Percentiles rank a stretch among this genome's conserved stretches.
phyloP scores from a whole-genome alignment of 192 early-diverging fungal genomes.

The Gamsiella multidivaricata region DNA sequence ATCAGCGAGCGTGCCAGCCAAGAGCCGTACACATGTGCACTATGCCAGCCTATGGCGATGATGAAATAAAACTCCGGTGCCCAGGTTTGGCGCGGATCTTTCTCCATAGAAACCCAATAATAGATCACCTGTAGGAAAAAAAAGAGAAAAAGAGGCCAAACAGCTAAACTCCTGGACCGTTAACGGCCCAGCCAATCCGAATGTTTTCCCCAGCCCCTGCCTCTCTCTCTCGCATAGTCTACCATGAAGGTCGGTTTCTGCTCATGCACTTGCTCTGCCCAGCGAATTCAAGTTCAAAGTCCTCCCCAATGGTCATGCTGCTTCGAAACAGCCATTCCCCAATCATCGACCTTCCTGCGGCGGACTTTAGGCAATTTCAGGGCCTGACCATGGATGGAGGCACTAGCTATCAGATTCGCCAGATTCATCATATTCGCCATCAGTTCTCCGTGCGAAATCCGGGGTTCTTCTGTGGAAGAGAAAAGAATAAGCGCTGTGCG shows the following conservation, averaged over 20 bases:
- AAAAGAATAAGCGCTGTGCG: too few relatives aligned
- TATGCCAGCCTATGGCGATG: too few relatives aligned
- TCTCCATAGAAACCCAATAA: too few relatives aligned
- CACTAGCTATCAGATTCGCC: too few relatives aligned
- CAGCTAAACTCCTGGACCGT: conserved; percentile 20
- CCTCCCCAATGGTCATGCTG: conserved; percentile 24
- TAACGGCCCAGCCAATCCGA: neutral
- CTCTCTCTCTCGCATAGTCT: neutral
- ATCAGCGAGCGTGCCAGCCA: too few relatives aligned
- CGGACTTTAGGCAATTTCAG: conserved; percentile 6
- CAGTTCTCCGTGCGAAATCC: too few relatives aligned
- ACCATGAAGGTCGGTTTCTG: neutral
- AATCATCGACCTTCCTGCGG: conserved; percentile 7
- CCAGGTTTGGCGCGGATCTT: too few relatives aligned
- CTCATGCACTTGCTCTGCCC: neutral
- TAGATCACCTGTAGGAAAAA: neutral
- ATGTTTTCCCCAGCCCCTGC: neutral
- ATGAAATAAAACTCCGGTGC: too few relatives aligned
- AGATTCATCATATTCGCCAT: too few relatives aligned
- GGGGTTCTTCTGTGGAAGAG: too few relatives aligned
- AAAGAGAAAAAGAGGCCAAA: conserved; percentile 25
- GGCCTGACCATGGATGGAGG: neutral
- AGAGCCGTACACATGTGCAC: neutral
- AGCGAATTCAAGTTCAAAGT: neutral
- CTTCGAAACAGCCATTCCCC: conserved; percentile 3